A percentile compares a stretch with the other conserved stretches of the same genome.
These are phyloP conservation scores for Phlyctochytrium bullatum DNA, from an alignment of 192 early-diverging fungal genomes.

Conservation along the genomic window DNA sequence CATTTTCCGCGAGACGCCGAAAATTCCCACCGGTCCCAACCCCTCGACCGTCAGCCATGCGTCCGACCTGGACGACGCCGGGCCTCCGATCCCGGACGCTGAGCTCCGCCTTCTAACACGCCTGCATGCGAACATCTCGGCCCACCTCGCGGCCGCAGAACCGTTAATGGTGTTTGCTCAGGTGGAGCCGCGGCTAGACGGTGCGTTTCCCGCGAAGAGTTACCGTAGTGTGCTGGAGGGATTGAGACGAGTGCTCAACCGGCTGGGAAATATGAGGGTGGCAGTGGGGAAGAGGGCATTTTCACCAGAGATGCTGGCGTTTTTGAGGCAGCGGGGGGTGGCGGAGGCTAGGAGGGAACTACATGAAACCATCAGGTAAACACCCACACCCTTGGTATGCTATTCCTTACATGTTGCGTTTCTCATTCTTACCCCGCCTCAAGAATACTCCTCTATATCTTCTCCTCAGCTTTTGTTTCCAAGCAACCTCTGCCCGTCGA, in stretches of 20 bases:
- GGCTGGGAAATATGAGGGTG: constrained; percentile 14
- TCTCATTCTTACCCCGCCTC: too few relatives aligned
- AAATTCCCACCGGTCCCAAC: too few relatives aligned
- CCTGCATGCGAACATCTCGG: constrained; percentile 2
- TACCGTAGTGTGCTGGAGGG: constrained; percentile 12
- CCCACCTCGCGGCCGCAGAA: constrained; percentile 15
- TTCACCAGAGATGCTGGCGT: not conserved
- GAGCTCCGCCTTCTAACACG: not conserved
- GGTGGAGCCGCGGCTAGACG: constrained; percentile 20
- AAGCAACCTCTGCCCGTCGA: constrained; percentile 10
- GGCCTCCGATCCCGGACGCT: not conserved
- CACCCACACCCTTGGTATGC: too few relatives aligned
- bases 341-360: too few relatives aligned
- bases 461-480: constrained; percentile 10
- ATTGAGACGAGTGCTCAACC: constrained; percentile 13
- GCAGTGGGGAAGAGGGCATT: constrained; percentile 1
- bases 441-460: constrained; percentile 20
- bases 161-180: constrained; percentile 5
- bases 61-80: not conserved
- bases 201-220: constrained; percentile 3
- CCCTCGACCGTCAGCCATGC: too few relatives aligned
- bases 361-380: constrained; percentile 8
- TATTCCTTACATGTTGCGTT: too few relatives aligned
- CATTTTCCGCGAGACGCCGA: too few relatives aligned
- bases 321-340: too few relatives aligned